Percentiles rank a stretch among this genome's conserved stretches.
These are phyloP conservation scores for Candida sithepensis DNA, from an alignment of 805 yeast species.

Conservation along the genomic window DNA sequence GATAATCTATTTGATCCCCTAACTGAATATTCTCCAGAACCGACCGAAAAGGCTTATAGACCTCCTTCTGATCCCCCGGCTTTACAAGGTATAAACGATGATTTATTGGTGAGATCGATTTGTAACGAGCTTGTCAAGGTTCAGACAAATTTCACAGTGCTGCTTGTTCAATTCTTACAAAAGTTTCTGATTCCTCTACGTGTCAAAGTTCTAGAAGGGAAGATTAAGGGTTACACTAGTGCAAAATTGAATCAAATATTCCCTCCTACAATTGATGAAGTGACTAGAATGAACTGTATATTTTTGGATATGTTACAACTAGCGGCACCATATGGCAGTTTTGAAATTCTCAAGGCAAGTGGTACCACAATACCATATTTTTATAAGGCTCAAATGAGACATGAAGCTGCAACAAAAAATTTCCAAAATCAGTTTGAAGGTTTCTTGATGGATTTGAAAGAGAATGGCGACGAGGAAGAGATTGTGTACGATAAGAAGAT, in stretches of 20 bases:
- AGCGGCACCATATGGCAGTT: constrained; percentile 67
- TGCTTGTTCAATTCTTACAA: constrained; percentile 71
- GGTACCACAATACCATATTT: constrained; percentile 84
- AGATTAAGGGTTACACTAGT: constrained; percentile 51
- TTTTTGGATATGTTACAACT: constrained; percentile 68
- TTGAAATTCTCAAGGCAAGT: constrained; percentile 75
- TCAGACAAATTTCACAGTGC: constrained; percentile 72
- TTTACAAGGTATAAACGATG: constrained; percentile 30
- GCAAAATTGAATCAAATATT: constrained; percentile 71
- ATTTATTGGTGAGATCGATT: constrained; percentile 44
- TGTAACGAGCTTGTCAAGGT: constrained; percentile 64
- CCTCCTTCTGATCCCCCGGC: constrained; percentile 43
- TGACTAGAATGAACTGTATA: constrained; percentile 84
- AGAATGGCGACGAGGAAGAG: constrained; percentile 24
- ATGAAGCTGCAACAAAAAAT: constrained; percentile 83
- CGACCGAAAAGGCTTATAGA: constrained; percentile 64
- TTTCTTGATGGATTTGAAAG: constrained; percentile 37
- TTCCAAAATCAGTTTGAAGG: constrained; percentile 46
- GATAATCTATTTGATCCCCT: constrained; percentile 89
- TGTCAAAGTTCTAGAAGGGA: constrained; percentile 57
- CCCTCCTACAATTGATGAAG: constrained; percentile 95
- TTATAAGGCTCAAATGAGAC: constrained; percentile 88
- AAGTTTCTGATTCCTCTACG: constrained; percentile 77
- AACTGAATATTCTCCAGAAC: constrained; percentile 89
- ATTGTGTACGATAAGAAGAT: constrained; percentile 44